phyloP scores from a whole-genome alignment of 106 monocot genomes.

The Amphibolis antarctica region DNA sequence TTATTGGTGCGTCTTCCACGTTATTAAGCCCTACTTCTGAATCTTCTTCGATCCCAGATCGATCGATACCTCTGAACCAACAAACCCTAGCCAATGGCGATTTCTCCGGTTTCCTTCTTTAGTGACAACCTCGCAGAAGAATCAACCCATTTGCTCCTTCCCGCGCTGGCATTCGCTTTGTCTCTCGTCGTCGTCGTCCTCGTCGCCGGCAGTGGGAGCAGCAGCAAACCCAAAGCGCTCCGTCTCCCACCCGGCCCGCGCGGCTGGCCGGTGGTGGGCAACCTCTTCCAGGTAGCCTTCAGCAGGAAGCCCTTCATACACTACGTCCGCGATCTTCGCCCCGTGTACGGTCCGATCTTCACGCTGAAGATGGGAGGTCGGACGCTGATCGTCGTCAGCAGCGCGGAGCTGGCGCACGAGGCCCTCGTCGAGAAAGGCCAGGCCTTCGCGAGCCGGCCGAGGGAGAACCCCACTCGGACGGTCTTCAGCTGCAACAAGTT shows the following conservation, averaged over 20 bases:
- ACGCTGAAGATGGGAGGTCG: slow-evolving; percentile 71
- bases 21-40: no score
- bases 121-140: no score
- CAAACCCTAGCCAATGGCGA: no score
- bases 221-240: slow-evolving; percentile 12
- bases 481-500: slow-evolving; percentile 88
- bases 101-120: no score
- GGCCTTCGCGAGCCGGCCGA: slow-evolving; percentile 56
- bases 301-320: slow-evolving; percentile 68
- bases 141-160: no score
- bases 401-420: slow-evolving; percentile 65
- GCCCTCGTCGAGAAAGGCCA: slow-evolving; percentile 62
- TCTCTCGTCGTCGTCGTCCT: slow-evolving; percentile 12
- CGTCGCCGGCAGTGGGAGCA: not conserved
- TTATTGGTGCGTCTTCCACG: no score
- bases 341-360: slow-evolving; percentile 57
- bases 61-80: no score
- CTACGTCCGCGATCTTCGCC: slow-evolving; percentile 45
- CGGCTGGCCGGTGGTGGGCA: slow-evolving; percentile 80
- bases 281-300: slow-evolving; percentile 70
- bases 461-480: slow-evolving; percentile 52
- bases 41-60: no score
- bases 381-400: slow-evolving; percentile 57
- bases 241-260: slow-evolving; percentile 64
- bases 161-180: not conserved